These are phyloP conservation scores for Suillus americanus DNA, from an alignment of 768 basidiomycete species.

Conservation along the genomic window DNA sequence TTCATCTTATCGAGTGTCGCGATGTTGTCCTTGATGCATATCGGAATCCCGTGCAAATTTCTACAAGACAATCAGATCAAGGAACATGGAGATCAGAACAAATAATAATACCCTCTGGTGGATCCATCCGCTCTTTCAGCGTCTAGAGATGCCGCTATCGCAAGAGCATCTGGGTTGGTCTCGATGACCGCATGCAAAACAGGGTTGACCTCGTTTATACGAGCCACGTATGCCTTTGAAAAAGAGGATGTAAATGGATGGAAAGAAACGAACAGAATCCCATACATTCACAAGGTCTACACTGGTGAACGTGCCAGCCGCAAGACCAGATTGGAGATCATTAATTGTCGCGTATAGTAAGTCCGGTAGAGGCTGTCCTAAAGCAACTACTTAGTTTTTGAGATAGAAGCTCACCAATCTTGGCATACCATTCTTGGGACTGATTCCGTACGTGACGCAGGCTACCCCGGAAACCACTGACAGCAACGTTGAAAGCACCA, in stretches of 20 bases:
- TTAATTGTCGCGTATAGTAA: background rate
- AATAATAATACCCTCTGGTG: background rate
- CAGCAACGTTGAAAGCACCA: background rate
- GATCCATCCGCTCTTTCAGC: background rate
- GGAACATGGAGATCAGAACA: background rate
- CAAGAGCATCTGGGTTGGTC: background rate
- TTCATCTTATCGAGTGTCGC: conserved; percentile 4
- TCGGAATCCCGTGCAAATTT: background rate
- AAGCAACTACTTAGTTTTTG: background rate
- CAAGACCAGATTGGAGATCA: conserved; percentile 1
- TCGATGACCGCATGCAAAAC: conserved; percentile 2
- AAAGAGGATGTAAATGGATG: background rate
- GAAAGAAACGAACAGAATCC: too few relatives aligned
- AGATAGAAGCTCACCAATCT: background rate
- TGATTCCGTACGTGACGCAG: background rate
- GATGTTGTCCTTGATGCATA: conserved; percentile 4
- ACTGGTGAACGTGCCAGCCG: conserved; percentile 1
- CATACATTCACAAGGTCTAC: background rate
- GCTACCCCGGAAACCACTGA: background rate
- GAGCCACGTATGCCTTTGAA: conserved; percentile 7
- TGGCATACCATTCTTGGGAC: conserved; percentile 4
- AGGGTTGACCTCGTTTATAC: background rate
- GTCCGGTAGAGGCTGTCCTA: conserved; percentile 5
- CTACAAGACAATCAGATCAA: background rate
- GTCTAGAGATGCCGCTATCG: background rate